Conservation (phyloP, 176 grass and related monocot species). For the Oropetium thomaeum region DNA sequence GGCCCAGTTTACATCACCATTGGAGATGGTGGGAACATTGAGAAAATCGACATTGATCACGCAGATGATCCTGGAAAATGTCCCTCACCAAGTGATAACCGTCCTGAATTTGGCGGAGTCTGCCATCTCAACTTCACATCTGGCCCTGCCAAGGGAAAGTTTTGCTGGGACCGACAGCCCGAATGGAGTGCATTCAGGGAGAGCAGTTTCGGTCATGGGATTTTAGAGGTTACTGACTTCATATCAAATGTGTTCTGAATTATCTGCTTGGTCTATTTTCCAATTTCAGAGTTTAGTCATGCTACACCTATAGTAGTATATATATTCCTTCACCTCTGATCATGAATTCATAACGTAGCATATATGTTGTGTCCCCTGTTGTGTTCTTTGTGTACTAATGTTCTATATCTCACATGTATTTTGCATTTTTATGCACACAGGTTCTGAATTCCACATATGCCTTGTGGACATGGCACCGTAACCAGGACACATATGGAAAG, state of each 20-base stretch:
- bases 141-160: slow-evolving; percentile 76
- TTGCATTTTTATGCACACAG: slow-evolving; percentile 28
- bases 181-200: slow-evolving; percentile 93
- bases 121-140: slow-evolving; percentile 85
- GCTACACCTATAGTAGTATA: background rate
- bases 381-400: background rate
- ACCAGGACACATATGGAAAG: slow-evolving; percentile 70
- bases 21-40: slow-evolving; percentile 90
- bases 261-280: background rate
- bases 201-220: slow-evolving; percentile 94
- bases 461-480: slow-evolving; percentile 96
- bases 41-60: slow-evolving; percentile 67
- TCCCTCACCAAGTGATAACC: slow-evolving; percentile 54
- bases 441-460: slow-evolving; percentile 87
- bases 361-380: background rate
- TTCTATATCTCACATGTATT: background rate
- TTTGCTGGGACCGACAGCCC: slow-evolving; percentile 79
- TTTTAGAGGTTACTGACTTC: slow-evolving; percentile 60
- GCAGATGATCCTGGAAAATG: slow-evolving; percentile 80
- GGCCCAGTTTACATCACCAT: slow-evolving; percentile 77
- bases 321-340: background rate
- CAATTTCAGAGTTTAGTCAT: background rate
- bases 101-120: slow-evolving; percentile 72
- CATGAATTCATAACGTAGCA: background rate
- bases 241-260: background rate